These are phyloP conservation scores for Colletotrichum coccodes DNA, from an alignment of 2,329 filamentous ascomycete species.

Conservation along the genomic window DNA sequence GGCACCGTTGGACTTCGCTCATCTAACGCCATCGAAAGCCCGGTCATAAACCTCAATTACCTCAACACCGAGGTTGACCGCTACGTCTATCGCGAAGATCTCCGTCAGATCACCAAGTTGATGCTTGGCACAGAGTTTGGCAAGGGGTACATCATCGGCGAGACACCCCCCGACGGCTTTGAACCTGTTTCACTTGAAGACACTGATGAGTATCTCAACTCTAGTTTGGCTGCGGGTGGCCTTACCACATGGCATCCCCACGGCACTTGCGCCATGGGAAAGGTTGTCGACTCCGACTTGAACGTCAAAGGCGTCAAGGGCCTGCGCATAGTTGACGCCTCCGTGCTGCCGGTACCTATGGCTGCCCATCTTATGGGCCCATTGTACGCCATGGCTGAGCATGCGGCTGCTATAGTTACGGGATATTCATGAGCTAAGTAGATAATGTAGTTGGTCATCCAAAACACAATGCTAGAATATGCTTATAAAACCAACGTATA, in stretches of 20 bases:
- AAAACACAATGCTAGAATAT: no score
- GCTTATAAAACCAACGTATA: no score
- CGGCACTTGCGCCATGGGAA: constrained; percentile 46
- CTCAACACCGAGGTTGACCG: constrained; percentile 42
- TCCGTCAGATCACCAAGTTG: constrained; percentile 38
- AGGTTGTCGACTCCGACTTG: constrained; percentile 43
- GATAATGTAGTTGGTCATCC: no score
- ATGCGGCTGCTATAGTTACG: constrained; percentile 65
- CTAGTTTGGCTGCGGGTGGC: not conserved
- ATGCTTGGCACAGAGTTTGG: constrained; percentile 31
- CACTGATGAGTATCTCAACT: constrained; percentile 11
- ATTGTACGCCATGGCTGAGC: constrained; percentile 67
- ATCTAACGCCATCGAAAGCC: constrained; percentile 31
- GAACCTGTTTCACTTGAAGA: not conserved
- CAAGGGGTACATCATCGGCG: constrained; percentile 15
- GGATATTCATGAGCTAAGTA: no score
- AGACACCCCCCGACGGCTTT: not conserved
- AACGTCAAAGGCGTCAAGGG: constrained; percentile 48
- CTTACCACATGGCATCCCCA: constrained; percentile 41
- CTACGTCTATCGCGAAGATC: constrained; percentile 39
- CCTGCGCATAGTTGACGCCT: constrained; percentile 51
- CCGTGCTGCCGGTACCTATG: constrained; percentile 42
- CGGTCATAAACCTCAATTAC: constrained; percentile 44
- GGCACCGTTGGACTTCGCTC: constrained; percentile 40
- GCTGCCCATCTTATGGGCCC: constrained; percentile 62